Percentiles rank a stretch among this genome's conserved stretches.
phyloP scores from a whole-genome alignment of 805 yeast genomes.

The Ogataea methanolica region DNA sequence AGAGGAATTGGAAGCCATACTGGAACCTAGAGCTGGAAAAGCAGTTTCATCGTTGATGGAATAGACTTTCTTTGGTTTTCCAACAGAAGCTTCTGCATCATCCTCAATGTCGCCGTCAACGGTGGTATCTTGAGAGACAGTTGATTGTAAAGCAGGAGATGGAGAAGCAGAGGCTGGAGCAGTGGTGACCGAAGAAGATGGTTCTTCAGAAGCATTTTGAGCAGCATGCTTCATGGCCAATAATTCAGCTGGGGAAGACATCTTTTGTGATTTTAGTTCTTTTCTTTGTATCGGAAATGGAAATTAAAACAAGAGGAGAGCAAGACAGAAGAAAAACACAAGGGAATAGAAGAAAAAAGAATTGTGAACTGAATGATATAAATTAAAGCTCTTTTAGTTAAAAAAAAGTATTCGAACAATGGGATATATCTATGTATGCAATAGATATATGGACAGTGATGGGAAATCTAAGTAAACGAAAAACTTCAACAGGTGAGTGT shows the following conservation, averaged over 20 bases:
- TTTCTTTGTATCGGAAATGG: background rate
- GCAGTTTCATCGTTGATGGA: conserved; percentile 47
- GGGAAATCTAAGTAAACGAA: too few species aligned
- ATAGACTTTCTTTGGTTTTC: conserved; percentile 22
- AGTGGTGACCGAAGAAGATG: conserved; percentile 11
- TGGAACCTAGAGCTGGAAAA: conserved; percentile 62
- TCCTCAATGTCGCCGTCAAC: background rate
- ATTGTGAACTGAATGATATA: background rate
- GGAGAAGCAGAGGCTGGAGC: conserved; percentile 14
- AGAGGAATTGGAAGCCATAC: conserved; percentile 32
- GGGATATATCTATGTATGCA: too few species aligned
- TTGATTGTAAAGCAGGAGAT: conserved; percentile 15
- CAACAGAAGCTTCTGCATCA: conserved; percentile 7
- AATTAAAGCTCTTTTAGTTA: too few species aligned
- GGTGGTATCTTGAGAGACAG: conserved; percentile 14
- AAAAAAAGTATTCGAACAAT: too few species aligned
- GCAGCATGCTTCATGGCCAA: conserved; percentile 34
- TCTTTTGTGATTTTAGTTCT: conserved; percentile 2
- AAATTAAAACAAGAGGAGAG: background rate
- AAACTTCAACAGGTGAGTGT: too few species aligned
- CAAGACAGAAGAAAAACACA: background rate
- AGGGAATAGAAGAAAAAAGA: background rate
- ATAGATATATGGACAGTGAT: too few species aligned
- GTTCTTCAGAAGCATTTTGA: conserved; percentile 13
- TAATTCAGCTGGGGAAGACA: conserved; percentile 38